Evolutionary conservation across 2,329 filamentous ascomycete species (phyloP).

Genomic region (Taxawa tesnikishii): DNA sequence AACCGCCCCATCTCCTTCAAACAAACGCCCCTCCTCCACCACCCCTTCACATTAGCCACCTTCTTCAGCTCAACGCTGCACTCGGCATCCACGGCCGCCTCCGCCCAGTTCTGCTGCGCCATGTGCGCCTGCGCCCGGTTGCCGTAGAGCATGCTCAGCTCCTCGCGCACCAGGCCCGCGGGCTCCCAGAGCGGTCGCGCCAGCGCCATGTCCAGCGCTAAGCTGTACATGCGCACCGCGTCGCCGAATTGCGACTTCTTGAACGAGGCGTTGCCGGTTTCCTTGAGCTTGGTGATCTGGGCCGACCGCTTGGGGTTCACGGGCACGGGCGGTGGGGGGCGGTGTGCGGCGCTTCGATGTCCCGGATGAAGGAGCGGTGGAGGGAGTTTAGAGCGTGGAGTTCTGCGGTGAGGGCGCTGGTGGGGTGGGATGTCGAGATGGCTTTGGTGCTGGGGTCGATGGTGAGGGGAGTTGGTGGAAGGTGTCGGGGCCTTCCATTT

Average conservation of each 20-base stretch:
- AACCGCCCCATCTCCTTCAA: slow-evolving; percentile 81
- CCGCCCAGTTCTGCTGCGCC: slow-evolving; percentile 68
- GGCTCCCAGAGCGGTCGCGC: slow-evolving; percentile 81
- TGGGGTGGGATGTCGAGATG: slow-evolving; percentile 39
- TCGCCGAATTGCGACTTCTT: slow-evolving; percentile 64
- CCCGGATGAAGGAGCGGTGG: slow-evolving; percentile 55
- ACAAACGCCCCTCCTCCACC: slow-evolving; percentile 80
- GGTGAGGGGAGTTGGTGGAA: slow-evolving; percentile 71
- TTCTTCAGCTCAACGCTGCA: slow-evolving; percentile 78
- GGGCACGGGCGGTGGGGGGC: slow-evolving; percentile 79
- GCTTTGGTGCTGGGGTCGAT: slow-evolving; percentile 75
- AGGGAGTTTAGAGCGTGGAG: slow-evolving; percentile 66
- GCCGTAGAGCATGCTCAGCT: slow-evolving; percentile 65
- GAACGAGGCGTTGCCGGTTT: slow-evolving; percentile 72
- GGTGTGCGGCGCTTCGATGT: slow-evolving; percentile 46
- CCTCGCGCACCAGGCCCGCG: slow-evolving; percentile 68
- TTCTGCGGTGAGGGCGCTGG: slow-evolving; percentile 25
- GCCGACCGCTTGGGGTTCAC: slow-evolving; percentile 87
- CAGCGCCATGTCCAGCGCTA: slow-evolving; percentile 84
- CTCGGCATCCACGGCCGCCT: slow-evolving; percentile 79
- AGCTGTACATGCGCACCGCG: slow-evolving; percentile 67
- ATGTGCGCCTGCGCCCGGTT: slow-evolving; percentile 89
- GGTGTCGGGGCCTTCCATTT: slow-evolving; percentile 36
- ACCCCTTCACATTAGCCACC: slow-evolving; percentile 82
- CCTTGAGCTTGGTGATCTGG: slow-evolving; percentile 80